These are phyloP conservation scores for Suillus sp. DNA, from an alignment of 768 basidiomycete genomes.

Conservation along the genomic window DNA sequence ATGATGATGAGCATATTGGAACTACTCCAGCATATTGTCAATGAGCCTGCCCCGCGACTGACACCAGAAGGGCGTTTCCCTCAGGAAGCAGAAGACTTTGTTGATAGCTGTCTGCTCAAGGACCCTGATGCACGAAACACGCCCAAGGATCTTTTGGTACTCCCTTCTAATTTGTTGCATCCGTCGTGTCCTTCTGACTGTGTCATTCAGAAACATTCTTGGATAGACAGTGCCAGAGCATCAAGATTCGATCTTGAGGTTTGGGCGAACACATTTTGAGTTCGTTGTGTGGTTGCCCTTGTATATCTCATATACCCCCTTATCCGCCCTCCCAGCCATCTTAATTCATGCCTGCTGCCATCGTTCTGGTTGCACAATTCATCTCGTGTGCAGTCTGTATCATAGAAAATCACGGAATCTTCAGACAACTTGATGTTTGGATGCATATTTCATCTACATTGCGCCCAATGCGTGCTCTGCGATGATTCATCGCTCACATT, in stretches of 20 bases:
- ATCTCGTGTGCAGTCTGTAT: conserved; percentile 35
- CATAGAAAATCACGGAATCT: conserved; percentile 24
- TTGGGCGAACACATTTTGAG: conserved; percentile 78
- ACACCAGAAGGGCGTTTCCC: conserved; percentile 76
- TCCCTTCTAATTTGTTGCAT: conserved; percentile 30
- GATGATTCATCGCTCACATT: not conserved
- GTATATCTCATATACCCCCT: conserved; percentile 14
- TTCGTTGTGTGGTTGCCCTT: conserved; percentile 18
- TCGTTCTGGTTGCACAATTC: conserved; percentile 27
- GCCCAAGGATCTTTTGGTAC: conserved; percentile 84
- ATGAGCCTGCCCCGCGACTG: conserved; percentile 92
- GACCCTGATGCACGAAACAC: conserved; percentile 82
- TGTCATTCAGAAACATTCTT: conserved; percentile 59
- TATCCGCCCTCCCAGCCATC: conserved; percentile 24
- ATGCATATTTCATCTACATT: not conserved
- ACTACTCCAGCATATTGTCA: conserved; percentile 95
- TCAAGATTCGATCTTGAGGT: conserved; percentile 72
- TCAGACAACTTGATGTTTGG: not conserved
- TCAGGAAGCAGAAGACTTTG: conserved; percentile 75
- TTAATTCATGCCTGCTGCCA: conserved; percentile 31
- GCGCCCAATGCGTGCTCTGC: not conserved
- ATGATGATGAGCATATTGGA: conserved; percentile 99
- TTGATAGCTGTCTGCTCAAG: conserved; percentile 89
- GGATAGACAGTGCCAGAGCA: conserved; percentile 66
- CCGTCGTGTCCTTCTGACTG: conserved; percentile 1